These are phyloP conservation scores for Pichia exigua DNA, from an alignment of 805 yeast species.

Conservation along the genomic window DNA sequence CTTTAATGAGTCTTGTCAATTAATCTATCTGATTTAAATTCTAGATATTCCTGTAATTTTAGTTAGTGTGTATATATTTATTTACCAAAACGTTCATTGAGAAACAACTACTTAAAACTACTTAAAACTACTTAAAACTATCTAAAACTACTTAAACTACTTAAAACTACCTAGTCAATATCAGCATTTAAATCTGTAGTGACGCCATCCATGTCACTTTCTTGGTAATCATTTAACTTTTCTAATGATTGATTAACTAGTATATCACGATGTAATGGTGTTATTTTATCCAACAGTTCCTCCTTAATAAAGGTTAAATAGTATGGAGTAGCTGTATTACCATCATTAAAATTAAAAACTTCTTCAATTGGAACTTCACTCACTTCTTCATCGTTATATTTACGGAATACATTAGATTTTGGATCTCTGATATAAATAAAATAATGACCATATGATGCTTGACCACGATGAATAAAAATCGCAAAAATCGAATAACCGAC, in stretches of 20 bases:
- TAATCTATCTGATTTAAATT: background rate
- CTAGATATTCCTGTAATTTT: background rate
- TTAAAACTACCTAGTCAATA: background rate
- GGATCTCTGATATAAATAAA: constrained; percentile 91
- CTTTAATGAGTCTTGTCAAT: constrained; percentile 24
- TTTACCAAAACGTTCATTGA: background rate
- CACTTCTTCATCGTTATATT: constrained; percentile 94
- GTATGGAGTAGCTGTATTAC: constrained; percentile 89
- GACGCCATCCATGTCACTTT: background rate
- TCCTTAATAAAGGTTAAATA: constrained; percentile 78
- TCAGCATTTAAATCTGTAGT: background rate
- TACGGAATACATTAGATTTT: constrained; percentile 59
- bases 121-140: background rate
- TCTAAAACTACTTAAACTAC: background rate
- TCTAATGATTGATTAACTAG: constrained; percentile 2
- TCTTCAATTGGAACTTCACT: constrained; percentile 63
- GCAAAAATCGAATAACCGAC: constrained; percentile 83
- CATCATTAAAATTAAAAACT: constrained; percentile 56
- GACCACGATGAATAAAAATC: constrained; percentile 90
- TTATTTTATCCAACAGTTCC: constrained; percentile 46
- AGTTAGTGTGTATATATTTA: background rate
- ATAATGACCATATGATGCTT: constrained; percentile 93
- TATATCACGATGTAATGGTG: constrained; percentile 54
- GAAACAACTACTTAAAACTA: background rate
- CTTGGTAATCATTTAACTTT: background rate